phyloP scores from a whole-genome alignment of 1,139 yeast species.

The Taphrina flavorubra region DNA sequence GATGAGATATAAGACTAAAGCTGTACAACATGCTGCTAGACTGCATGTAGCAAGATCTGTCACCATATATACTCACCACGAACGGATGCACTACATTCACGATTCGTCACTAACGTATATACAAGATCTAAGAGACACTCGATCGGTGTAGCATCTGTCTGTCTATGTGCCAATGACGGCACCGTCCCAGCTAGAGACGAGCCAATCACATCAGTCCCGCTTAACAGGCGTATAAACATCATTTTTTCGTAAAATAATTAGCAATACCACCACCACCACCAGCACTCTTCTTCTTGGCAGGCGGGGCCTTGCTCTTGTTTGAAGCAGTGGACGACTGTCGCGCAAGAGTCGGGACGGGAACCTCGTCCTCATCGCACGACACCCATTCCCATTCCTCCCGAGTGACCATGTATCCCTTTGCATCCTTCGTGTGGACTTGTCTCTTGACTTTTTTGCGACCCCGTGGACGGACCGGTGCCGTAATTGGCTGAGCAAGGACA shows the following conservation, averaged over 20 bases:
- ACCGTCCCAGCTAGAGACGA: not conserved
- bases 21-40: too few species aligned
- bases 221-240: not conserved
- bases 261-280: constrained; percentile 19
- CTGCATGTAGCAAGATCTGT: too few species aligned
- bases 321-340: constrained; percentile 11
- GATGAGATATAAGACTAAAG: too few species aligned
- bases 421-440: constrained; percentile 43
- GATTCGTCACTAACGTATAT: too few species aligned
- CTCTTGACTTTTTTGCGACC: constrained; percentile 43
- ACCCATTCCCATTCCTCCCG: constrained; percentile 42
- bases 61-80: too few species aligned
- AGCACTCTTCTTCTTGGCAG: constrained; percentile 7
- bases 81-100: too few species aligned
- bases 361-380: constrained; percentile 42
- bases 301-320: not conserved
- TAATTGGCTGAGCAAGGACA: not conserved
- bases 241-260: constrained; percentile 25
- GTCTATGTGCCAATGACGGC: too few species aligned
- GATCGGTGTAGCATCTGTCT: too few species aligned
- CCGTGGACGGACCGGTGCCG: not conserved
- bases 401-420: constrained; percentile 44
- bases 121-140: too few species aligned
- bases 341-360: not conserved
- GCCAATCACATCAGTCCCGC: too few species aligned